phyloP scores from a whole-genome alignment of 805 yeast genomes.

The Candida fluviatilis region DNA sequence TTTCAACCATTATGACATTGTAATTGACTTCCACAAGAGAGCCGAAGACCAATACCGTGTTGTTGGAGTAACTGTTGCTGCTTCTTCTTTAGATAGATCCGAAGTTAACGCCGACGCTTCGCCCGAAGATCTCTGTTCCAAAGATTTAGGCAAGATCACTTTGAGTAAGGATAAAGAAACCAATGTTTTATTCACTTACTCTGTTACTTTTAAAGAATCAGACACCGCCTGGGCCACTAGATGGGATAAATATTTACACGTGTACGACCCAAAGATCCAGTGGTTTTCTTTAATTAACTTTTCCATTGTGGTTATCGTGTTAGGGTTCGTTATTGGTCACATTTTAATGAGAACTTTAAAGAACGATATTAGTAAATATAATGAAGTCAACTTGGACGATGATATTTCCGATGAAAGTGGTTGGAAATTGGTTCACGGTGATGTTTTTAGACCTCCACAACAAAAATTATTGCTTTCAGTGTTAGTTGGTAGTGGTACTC shows the following conservation, averaged over 20 bases:
- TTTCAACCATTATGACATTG: slow-evolving; percentile 76
- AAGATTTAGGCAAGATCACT: slow-evolving; percentile 37
- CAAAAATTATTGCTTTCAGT: slow-evolving; percentile 70
- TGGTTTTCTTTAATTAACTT: slow-evolving; percentile 93
- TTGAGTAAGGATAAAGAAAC: slow-evolving; percentile 50
- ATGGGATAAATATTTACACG: slow-evolving; percentile 96
- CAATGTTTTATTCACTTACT: slow-evolving; percentile 75
- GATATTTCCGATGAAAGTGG: slow-evolving; percentile 92
- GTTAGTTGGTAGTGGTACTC: slow-evolving; percentile 84
- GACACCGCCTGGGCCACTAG: slow-evolving; percentile 93
- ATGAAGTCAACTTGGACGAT: slow-evolving; percentile 82
- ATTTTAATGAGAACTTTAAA: slow-evolving; percentile 74
- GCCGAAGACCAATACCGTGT: slow-evolving; percentile 69
- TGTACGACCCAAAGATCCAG: slow-evolving; percentile 87
- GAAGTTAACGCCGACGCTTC: slow-evolving; percentile 18
- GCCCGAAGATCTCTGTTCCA: slow-evolving; percentile 25
- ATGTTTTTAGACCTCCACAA: slow-evolving; percentile 83
- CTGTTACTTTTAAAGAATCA: slow-evolving; percentile 68
- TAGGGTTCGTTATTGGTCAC: slow-evolving; percentile 76
- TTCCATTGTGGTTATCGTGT: slow-evolving; percentile 70
- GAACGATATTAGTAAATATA: slow-evolving; percentile 82
- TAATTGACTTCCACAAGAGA: slow-evolving; percentile 78
- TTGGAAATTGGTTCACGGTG: slow-evolving; percentile 96
- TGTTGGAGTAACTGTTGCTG: slow-evolving; percentile 82
- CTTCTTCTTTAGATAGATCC: slow-evolving; percentile 49